Evolutionary conservation across 1,139 yeast species (phyloP).

Genomic region (Magnusiomyces magnusii): DNA sequence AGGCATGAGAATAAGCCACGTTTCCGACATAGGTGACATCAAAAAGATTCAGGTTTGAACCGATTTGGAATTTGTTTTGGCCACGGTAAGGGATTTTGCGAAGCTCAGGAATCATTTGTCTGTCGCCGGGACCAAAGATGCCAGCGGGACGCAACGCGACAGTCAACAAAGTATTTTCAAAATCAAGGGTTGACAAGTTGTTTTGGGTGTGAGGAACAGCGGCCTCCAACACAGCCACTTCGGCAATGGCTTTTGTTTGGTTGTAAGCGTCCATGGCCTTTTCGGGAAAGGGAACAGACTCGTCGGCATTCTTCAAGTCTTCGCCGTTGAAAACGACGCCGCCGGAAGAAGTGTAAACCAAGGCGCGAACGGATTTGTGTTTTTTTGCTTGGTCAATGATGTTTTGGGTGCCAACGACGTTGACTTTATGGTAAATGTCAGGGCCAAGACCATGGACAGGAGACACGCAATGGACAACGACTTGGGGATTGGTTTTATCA

Average conservation of each 20-base stretch:
- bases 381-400: slow-evolving; percentile 59
- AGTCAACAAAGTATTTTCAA: slow-evolving; percentile 50
- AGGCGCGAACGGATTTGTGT: slow-evolving; percentile 43
- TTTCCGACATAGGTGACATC: slow-evolving; percentile 99
- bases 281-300: slow-evolving; percentile 85
- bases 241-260: slow-evolving; percentile 92
- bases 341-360: slow-evolving; percentile 94
- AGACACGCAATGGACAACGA: slow-evolving; percentile 92
- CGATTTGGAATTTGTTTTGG: slow-evolving; percentile 87
- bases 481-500: slow-evolving; percentile 51
- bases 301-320: slow-evolving; percentile 86
- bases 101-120: slow-evolving; percentile 92
- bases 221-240: slow-evolving; percentile 69
- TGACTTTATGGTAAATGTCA: slow-evolving; percentile 78
- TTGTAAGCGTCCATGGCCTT: slow-evolving; percentile 96
- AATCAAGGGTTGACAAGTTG: slow-evolving; percentile 28
- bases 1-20: slow-evolving; percentile 93
- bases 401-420: slow-evolving; percentile 80
- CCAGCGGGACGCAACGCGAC: slow-evolving; percentile 96
- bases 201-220: slow-evolving; percentile 21
- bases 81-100: slow-evolving; percentile 76
- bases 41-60: slow-evolving; percentile 85
- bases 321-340: slow-evolving; percentile 95
- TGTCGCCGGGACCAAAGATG: slow-evolving; percentile 97
- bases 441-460: slow-evolving; percentile 87